Percentiles rank a stretch among this genome's conserved stretches.
phyloP scores from a whole-genome alignment of 441 rosid genomes.

The Gossypium armourianum region DNA sequence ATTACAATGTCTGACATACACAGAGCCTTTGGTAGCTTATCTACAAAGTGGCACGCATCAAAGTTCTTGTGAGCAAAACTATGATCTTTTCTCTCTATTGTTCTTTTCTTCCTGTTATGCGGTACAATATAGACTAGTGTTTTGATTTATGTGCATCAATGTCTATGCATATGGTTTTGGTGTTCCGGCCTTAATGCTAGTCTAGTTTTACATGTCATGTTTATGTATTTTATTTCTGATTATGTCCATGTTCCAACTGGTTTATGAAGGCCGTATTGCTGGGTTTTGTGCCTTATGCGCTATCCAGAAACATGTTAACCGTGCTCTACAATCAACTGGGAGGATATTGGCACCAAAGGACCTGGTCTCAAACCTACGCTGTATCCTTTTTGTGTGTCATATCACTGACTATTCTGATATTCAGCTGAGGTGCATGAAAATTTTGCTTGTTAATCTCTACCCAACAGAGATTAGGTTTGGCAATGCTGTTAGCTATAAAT shows the following conservation, averaged over 20 bases:
- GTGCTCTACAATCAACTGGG: conserved; percentile 66
- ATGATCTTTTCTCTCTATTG: not conserved
- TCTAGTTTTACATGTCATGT: not conserved
- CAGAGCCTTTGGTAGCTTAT: conserved; percentile 84
- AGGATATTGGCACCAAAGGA: conserved; percentile 68
- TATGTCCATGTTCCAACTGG: conserved; percentile 14
- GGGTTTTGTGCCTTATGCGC: conserved; percentile 97
- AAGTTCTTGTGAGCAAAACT: conserved; percentile 52
- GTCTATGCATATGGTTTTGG: not conserved
- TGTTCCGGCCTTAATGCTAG: not conserved
- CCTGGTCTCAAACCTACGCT: conserved; percentile 74
- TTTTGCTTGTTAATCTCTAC: not conserved
- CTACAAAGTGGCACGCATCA: conserved; percentile 76
- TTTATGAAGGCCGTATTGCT: conserved; percentile 63
- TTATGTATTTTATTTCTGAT: conserved; percentile 10
- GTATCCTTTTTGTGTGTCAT: conserved; percentile 42
- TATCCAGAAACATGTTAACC: conserved; percentile 82
- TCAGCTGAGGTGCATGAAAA: not conserved
- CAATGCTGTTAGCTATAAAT: not conserved
- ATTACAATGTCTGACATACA: conserved; percentile 81
- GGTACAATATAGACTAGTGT: not conserved
- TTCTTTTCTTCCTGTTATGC: not conserved
- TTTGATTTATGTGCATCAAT: not conserved
- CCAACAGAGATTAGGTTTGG: not conserved
- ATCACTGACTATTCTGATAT: not conserved